Base-by-base conservation (phyloP, 768 basidiomycete species). In the Pleurotus tuoliensis region DNA sequence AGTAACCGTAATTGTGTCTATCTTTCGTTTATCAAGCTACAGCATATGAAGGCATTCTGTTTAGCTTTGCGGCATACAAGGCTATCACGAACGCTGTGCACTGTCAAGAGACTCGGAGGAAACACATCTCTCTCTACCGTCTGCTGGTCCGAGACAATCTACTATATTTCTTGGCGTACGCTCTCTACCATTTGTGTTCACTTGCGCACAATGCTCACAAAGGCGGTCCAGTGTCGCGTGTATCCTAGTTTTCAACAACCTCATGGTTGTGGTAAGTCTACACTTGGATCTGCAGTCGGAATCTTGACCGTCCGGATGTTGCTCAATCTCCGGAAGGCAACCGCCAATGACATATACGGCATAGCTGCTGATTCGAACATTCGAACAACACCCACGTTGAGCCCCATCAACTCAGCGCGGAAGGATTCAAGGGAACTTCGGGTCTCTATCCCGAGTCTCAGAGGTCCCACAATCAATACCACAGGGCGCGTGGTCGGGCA, bases 281-380 rank as follows among this genome's bases (percentile, higher is more conserved):
- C 30, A 34, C 8, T 34, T 34, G 9, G 11, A 11, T 34, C 8
- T 2, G 75, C 77, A 2, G 67, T 77, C 22, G 77, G 77, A 1
- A 77, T 81, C 18, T 65, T 77, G 58, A 79, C 78, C 12, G 66
- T 71, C 1, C 71, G 78, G 7, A 76, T 81, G 75, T 64, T 80
- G n/a, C 66, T 81, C 4, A 76, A 75, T 57, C 67, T 80, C 6
- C 71, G 71, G 41, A 77, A 76, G 60, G 74, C 71, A 2, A 56
- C 69, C 20, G 39, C 51, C 7, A n/a, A 53, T 16, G 51, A 41
- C n/a, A 53, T 53, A 11, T 15, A 50, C 27, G n/a, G 15, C 25
- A 9, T 39, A 16, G 50, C 24, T 25, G 24, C 24, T 11, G 30
- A 38, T 15, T 30, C 41, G n/a, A 53, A 34, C 24, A 38, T 15